A percentile compares a stretch with the other conserved stretches of the same genome.
Conservation (phyloP, 306 rosid species). For the Prunus salicina region DNA sequence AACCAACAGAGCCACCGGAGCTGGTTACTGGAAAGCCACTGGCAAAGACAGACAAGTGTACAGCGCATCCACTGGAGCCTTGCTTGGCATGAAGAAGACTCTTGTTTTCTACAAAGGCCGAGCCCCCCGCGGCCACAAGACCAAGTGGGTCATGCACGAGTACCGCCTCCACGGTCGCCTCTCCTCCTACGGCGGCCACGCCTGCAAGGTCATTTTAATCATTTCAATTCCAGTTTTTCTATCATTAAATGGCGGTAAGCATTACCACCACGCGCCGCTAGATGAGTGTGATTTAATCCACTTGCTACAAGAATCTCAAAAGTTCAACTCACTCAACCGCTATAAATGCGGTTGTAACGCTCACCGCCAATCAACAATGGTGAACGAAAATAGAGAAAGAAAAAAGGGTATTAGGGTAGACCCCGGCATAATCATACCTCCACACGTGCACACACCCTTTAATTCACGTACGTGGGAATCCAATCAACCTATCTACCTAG, state of each 20-base stretch:
- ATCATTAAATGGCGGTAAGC: too few relatives aligned
- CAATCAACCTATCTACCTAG: neutral
- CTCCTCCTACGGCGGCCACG: slow-evolving; percentile 43
- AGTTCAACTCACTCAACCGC: too few relatives aligned
- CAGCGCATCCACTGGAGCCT: slow-evolving; percentile 34
- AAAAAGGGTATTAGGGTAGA: neutral
- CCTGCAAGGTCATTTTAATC: slow-evolving; percentile 30
- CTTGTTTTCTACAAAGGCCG: slow-evolving; percentile 85
- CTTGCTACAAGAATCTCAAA: too few relatives aligned
- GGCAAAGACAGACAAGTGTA: slow-evolving; percentile 68
- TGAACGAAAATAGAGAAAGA: too few relatives aligned
- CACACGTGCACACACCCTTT: neutral
- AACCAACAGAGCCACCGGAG: slow-evolving; percentile 73
- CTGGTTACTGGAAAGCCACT: slow-evolving; percentile 89
- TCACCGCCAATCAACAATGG: neutral
- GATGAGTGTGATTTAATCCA: too few relatives aligned
- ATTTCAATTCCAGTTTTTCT: too few relatives aligned
- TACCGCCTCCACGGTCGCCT: slow-evolving; percentile 66
- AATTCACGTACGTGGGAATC: slow-evolving; percentile 3
- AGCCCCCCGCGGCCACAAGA: slow-evolving; percentile 78
- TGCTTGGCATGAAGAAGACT: slow-evolving; percentile 84
- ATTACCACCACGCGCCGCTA: too few relatives aligned
- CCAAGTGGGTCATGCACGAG: slow-evolving; percentile 95
- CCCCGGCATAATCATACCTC: neutral
- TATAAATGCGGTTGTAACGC: too few relatives aligned